Evolutionary conservation across 805 yeast genomes (phyloP).

Genomic region (Ogataea chonburiensis): DNA sequence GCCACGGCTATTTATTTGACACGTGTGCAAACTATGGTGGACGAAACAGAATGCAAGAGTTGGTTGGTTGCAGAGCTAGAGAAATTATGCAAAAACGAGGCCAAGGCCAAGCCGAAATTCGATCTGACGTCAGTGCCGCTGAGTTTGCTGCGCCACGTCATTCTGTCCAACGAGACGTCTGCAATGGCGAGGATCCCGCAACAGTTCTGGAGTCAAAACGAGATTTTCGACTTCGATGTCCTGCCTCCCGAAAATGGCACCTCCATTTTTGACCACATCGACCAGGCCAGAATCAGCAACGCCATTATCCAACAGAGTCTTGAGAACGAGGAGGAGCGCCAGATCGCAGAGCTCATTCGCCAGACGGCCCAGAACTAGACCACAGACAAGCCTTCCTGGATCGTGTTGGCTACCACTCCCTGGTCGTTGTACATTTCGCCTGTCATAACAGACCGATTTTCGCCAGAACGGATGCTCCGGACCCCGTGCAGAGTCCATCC

Average conservation of each 20-base stretch:
- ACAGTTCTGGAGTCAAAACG: conserved; percentile 57
- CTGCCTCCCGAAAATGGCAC: conserved; percentile 61
- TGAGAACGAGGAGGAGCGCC: conserved; percentile 27
- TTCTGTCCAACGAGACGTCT: conserved; percentile 67
- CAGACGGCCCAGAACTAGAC: conserved; percentile 19
- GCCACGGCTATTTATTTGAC: conserved; percentile 58
- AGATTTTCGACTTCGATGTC: conserved; percentile 68
- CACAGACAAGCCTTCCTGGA: conserved; percentile 63
- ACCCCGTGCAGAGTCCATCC: conserved; percentile 51
- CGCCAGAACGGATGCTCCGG: conserved; percentile 47
- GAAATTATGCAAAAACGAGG: conserved; percentile 17
- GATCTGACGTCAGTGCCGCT: conserved; percentile 45
- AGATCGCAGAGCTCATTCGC: conserved; percentile 24
- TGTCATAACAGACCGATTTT: conserved; percentile 53
- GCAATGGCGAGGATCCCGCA: conserved; percentile 70
- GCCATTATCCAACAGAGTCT: conserved; percentile 33
- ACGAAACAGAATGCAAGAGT: conserved; percentile 42
- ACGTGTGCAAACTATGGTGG: conserved; percentile 56
- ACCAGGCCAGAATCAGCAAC: conserved; percentile 45
- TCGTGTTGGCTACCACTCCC: conserved; percentile 53
- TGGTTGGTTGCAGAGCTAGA: conserved; percentile 35
- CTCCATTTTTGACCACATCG: conserved; percentile 43
- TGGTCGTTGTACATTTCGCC: conserved; percentile 57
- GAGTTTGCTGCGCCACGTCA: conserved; percentile 64
- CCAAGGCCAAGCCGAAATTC: conserved; percentile 17